Conservation (phyloP, 2,329 filamentous ascomycete genomes). For the Scytalidium lignicola region DNA sequence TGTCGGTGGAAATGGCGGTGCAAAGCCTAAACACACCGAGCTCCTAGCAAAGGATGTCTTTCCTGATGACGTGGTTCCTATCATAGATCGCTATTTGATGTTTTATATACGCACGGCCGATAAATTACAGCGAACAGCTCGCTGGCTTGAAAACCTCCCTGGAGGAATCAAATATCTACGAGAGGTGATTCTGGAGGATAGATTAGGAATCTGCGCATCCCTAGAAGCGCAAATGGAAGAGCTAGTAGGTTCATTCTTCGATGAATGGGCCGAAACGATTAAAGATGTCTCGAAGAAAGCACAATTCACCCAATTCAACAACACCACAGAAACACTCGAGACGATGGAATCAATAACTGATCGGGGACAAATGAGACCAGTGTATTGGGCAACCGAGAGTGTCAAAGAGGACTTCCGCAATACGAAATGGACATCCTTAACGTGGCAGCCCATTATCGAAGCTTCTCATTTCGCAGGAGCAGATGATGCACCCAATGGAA, state of each 20-base stretch:
- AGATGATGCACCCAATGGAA: constrained; percentile 62
- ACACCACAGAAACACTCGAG: constrained; percentile 67
- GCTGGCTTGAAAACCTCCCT: constrained; percentile 80
- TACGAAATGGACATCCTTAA: constrained; percentile 57
- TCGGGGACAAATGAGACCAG: constrained; percentile 67
- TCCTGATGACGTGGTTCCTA: constrained; percentile 73
- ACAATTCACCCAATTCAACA: constrained; percentile 74
- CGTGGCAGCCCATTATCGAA: constrained; percentile 77
- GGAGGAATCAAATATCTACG: constrained; percentile 80
- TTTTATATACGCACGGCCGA: constrained; percentile 94
- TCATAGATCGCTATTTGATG: constrained; percentile 84
- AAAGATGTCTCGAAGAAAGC: constrained; percentile 54
- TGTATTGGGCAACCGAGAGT: constrained; percentile 69
- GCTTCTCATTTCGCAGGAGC: constrained; percentile 61
- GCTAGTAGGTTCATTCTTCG: constrained; percentile 78
- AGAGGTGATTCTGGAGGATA: constrained; percentile 79
- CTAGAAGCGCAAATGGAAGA: constrained; percentile 86
- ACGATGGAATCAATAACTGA: constrained; percentile 68
- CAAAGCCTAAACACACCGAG: constrained; percentile 76
- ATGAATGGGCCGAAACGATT: constrained; percentile 86
- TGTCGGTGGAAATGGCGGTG: constrained; percentile 83
- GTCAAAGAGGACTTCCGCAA: constrained; percentile 68
- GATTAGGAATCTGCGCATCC: constrained; percentile 76
- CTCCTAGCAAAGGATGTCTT: constrained; percentile 82
- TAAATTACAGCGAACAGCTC: constrained; percentile 80